Evolutionary conservation across 1,284 basidiomycete genomes (phyloP).

Genomic region (Amylostereum chailletii): DNA sequence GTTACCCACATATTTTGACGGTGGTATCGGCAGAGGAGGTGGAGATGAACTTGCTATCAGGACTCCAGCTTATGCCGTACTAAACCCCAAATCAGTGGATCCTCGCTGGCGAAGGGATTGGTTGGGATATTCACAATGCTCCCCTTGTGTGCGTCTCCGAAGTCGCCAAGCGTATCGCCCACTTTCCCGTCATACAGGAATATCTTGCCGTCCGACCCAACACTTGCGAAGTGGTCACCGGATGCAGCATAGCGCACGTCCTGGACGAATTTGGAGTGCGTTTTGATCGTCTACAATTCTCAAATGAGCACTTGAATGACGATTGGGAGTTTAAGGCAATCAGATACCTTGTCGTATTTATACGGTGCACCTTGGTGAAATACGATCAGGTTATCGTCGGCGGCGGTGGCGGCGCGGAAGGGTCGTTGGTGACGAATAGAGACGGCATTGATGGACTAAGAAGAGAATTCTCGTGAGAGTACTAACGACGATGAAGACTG

Average conservation of each 20-base stretch:
- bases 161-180: slow-evolving; percentile 70
- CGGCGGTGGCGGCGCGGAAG: slow-evolving; percentile 83
- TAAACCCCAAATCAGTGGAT: slow-evolving; percentile 1
- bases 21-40: slow-evolving; percentile 87
- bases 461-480: too few relatives aligned
- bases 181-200: slow-evolving; percentile 91
- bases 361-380: slow-evolving; percentile 84
- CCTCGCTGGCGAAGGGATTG: background rate
- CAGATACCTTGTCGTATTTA: slow-evolving; percentile 75
- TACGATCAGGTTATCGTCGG: slow-evolving; percentile 77
- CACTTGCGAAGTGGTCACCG: slow-evolving; percentile 81
- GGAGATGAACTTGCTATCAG: slow-evolving; percentile 64
- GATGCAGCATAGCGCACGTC: slow-evolving; percentile 81
- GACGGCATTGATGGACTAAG: slow-evolving; percentile 79
- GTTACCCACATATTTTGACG: slow-evolving; percentile 75
- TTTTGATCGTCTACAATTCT: slow-evolving; percentile 60
- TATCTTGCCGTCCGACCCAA: slow-evolving; percentile 85
- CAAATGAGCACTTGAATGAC: background rate
- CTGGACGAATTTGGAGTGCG: slow-evolving; percentile 92
- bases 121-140: slow-evolving; percentile 51
- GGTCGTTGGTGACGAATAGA: slow-evolving; percentile 87
- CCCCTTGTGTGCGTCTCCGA: slow-evolving; percentile 66
- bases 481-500: background rate
- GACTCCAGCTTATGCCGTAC: slow-evolving; percentile 79
- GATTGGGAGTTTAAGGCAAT: background rate